Evolutionary conservation across 2,329 filamentous ascomycete genomes (phyloP), one percentile per base, ranked within the genome.

Genomic region (Lecanicillium sp.): DNA sequence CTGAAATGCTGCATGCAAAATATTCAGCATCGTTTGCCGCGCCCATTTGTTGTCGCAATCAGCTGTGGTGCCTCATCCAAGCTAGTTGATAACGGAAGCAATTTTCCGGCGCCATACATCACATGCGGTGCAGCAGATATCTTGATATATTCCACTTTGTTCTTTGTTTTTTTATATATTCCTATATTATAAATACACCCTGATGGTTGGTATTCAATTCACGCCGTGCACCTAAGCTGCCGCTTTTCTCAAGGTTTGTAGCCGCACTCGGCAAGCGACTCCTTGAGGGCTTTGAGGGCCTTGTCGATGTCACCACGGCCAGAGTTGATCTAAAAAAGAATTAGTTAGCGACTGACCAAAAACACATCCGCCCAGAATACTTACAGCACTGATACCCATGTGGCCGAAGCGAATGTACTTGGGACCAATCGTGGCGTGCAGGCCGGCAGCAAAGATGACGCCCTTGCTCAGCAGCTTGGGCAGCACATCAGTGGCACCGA

Each of bases 391-490:
- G 53, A 97, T 88, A 57, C 93, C 93, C 93, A 98, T 98, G 67
- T 97, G 93, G 36, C 93, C 93, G 61, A 98, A 93, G 23, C 93
- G 83, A 57, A 98, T 87, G 67, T 98, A 98, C 72, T 87, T 93
- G 53, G 86, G 73, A 3, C 87, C 90, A 66, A 95, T 95, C 65
- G 94, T 88, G 77, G 93, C 95, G 75, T 98, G 93, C 59, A 98
- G 78, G 52, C 93, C 93, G 51, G 90, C 93, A 20, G 93, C 93
- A 64, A 97, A 97, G 51, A 98, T 81, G 33, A 98, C 87, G 24
- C 90, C 90, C 67, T 86, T 90, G 72, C 87, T 87, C 53, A 88
- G 68, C 54, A 98, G 73, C 62, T 82, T 90, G 11, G 93, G 90
- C 45, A 98, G 76, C 27, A 98, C 74, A 55, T 95, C 87, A 2